Base-by-base conservation (phyloP, 192 early-diverging fungal species). In the Coemansia sp. region DNA sequence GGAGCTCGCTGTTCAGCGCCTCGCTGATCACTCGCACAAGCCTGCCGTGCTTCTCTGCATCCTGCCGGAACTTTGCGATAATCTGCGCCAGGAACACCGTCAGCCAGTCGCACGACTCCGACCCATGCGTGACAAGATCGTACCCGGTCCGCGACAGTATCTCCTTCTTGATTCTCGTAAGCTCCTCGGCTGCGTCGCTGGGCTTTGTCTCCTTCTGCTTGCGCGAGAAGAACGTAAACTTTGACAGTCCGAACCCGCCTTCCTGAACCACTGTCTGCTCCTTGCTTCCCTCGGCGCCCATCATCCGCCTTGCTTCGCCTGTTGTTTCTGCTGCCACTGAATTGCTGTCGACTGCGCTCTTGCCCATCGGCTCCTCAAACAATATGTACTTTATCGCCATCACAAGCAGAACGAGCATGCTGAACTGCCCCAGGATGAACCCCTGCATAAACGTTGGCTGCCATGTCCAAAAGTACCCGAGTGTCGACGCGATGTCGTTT, bases 91-190 rank as follows among this genome's bases (percentile, higher is more conserved):
- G 55, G 47, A 85, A 77, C 28, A 85, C 72, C 1, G 81, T 85
- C 48, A 85, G 72, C 84, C 84, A 85, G 65, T 82, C 72, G 66
- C 82, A 83, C 23, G 79, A 75, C 64, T 85, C 84, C 30, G 75
- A 37, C 23, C 65, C 56, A 40, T 58, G 65, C 1, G 47, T 59
- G 22, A 52, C 15, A 27, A 81, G 72, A 42, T 75, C 69, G 62
- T 81, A 81, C 1, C 60, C 72, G 22, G 78, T 81, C 19, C 78
- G 72, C 65, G 68, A 57, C 48, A 81, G 59, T 15, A 81, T 70
- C 61, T 81, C 78, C 34, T 75, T 74, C 47, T 68, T 67, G 61
- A 81, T 74, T 40, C 50, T 74, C 33, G 67, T 56, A 50, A 75
- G 65, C 72, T 81, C 78, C 44, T 74, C 78, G 2, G 67, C 64